Base-by-base conservation (phyloP, 2,329 filamentous ascomycete species). In the Sclerotinia trifoliorum region DNA sequence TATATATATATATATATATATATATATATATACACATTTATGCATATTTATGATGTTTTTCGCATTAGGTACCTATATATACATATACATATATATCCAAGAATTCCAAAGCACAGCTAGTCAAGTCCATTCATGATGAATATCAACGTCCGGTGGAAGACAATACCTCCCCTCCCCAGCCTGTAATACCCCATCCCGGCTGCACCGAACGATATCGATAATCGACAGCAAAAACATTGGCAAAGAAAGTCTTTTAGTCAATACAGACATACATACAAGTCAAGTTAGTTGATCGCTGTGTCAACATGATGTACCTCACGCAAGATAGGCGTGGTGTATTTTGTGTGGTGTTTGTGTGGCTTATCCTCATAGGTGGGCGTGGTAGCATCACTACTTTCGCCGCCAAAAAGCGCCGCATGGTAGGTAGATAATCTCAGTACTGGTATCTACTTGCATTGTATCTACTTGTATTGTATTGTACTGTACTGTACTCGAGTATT, bases 261-360 rank as follows among this genome's bases (percentile, higher is more conserved):
- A n/a, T n/a, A n/a, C n/a, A n/a, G n/a, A n/a, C n/a, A n/a, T n/a
- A n/a, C n/a, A n/a, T n/a, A n/a, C n/a, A n/a, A n/a, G n/a, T n/a
- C n/a, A n/a, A n/a, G n/a, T n/a, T n/a, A n/a, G n/a, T n/a, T n/a
- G n/a, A n/a, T n/a, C n/a, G n/a, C n/a, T n/a, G n/a, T n/a, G n/a
- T n/a, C n/a, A n/a, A n/a, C n/a, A 35, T 35, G 6, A 35, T 3
- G 32, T 32, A 32, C 46, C 61, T 55, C 49, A 42, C 61, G 42
- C 35, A 54, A 35, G 35, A 8, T 8, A 35, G 35, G 48, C 55
- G 46, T 35, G 32, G 32, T 35, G 6, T 35, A 4, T 35, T 42
- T 15, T 44, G 61, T 64, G 61, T 55, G 13, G 39, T 42, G 39
- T 42, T 13, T 44, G 61, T 64, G 61, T 55, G 61, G 49, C 61